These are phyloP conservation scores for Phytophthora megakarya DNA, from an alignment of 352 stramenopile species.

Conservation along the genomic window DNA sequence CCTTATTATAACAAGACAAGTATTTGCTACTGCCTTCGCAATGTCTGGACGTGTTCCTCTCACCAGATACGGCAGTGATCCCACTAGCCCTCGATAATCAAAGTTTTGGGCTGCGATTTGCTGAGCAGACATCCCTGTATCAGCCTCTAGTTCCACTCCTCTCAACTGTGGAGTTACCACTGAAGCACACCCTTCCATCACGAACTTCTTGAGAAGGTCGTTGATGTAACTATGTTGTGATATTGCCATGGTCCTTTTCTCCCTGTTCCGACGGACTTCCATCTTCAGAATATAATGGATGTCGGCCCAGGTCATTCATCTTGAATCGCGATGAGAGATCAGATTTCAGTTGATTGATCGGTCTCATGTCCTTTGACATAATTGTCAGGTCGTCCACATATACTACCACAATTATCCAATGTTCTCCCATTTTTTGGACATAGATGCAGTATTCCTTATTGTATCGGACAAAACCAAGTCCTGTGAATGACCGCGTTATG, in stretches of 20 bases:
- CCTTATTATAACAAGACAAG: no score
- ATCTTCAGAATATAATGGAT: not conserved
- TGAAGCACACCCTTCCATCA: no score
- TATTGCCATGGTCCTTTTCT: not conserved
- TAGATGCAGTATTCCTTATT: not conserved
- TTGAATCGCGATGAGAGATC: not conserved
- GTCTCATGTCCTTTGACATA: not conserved
- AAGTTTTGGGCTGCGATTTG: no score
- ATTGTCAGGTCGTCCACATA: not conserved
- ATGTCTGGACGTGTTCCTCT: no score
- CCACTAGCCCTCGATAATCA: no score
- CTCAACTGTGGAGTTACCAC: no score
- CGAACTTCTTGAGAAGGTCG: not conserved
- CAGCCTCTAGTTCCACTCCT: no score
- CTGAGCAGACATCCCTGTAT: no score
- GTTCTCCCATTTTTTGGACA: not conserved
- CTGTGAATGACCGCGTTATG: not conserved
- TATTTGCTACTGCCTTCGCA: no score
- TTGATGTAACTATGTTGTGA: not conserved
- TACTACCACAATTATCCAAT: not conserved
- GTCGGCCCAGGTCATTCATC: not conserved
- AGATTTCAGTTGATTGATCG: not conserved
- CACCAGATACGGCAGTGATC: no score
- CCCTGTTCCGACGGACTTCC: not conserved
- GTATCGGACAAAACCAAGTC: not conserved